Evolutionary conservation across 495 filamentous ascomycete genomes (phyloP).

Genomic region (Usnea hakonensis): DNA sequence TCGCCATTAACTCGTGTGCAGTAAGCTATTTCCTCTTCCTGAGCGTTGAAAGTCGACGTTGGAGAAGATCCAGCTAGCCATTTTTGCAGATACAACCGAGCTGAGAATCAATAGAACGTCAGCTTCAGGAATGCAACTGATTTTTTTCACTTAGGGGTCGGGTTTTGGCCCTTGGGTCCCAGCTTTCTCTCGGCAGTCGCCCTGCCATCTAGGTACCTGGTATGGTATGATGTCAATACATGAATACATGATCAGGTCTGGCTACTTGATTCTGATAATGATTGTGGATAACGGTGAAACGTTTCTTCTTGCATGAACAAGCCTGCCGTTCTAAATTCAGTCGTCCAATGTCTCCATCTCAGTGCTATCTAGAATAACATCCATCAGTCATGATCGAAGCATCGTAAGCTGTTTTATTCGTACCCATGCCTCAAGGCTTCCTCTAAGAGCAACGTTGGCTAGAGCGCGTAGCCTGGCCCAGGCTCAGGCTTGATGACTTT

Average conservation of each 20-base stretch:
- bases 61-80: background rate
- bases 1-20: background rate
- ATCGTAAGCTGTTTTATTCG: too few relatives aligned
- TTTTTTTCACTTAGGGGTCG: too few relatives aligned
- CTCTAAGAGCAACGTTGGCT: too few relatives aligned
- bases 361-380: background rate
- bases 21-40: background rate
- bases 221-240: too few relatives aligned
- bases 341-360: background rate
- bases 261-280: background rate
- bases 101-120: constrained; percentile 22
- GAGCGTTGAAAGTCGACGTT: background rate
- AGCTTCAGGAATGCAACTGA: constrained; percentile 2
- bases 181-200: too few relatives aligned
- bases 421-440: too few relatives aligned
- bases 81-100: background rate
- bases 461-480: too few relatives aligned
- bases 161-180: background rate
- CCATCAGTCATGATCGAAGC: too few relatives aligned
- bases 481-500: too few relatives aligned
- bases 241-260: background rate
- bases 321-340: background rate
- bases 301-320: background rate
- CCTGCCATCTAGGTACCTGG: too few relatives aligned
- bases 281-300: background rate